Base-by-base conservation (phyloP, 2,329 filamentous ascomycete species). In the Rhynchosporium secalis region DNA sequence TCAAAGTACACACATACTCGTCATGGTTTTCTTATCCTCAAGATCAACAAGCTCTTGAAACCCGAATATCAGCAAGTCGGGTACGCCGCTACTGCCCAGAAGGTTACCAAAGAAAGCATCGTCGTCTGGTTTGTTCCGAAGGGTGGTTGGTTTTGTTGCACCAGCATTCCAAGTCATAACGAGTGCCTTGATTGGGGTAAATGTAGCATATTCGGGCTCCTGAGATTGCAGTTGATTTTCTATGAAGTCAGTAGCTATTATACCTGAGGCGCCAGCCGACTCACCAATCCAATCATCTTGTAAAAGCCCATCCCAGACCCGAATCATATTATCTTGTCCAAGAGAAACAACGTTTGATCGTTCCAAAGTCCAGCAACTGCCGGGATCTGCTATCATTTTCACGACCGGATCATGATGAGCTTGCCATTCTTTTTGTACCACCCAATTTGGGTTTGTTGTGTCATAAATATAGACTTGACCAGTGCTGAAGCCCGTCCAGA, bases 31-130 rank as follows among this genome's bases (percentile, higher is more conserved):
- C 78, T 98, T 98, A 77, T 99, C 91, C 75, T 99, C 95, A 7
- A 99, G 81, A 72, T 99, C 95, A 3, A 99, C 95, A n/a, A 99
- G 82, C 76, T 99, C 95, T 75, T 99, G 95, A 75, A 99, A 99
- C 1, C 93, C 94, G 79, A 99, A 99, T 0, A 98, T 85, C 2
- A 98, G 78, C 56, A 99, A 92, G 69, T 98, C 95, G 0, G 95
- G 92, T 7, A 89, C 86, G 45, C 88, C 84, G 65, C 89, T 87
- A n/a, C 84, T 85, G 66, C 88, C 84, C 31, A 99, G 80, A 15
- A 96, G 82, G 62, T 94, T 86, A 67, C 87, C 86, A 72, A 98
- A 90, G 75, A 98, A 98, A 48, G 82, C 81, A 10, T 85, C 84
- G 71, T 96, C 91, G 58, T 84, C 78, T 36, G 85, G 82, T 66